Base-by-base conservation (phyloP, 768 basidiomycete genomes). In the Mycena amicta region DNA sequence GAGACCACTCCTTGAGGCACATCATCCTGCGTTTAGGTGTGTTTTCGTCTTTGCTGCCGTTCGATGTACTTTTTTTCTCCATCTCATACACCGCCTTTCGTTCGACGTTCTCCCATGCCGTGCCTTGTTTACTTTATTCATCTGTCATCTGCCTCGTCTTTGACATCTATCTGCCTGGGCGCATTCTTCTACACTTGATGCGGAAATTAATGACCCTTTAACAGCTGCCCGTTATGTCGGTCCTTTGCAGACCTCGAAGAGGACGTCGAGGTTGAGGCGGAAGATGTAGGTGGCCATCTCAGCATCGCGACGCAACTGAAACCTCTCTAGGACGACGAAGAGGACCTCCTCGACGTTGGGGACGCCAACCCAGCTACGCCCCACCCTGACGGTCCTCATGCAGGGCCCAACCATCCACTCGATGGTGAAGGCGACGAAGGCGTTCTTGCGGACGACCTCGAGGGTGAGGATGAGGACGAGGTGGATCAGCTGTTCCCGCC, bases 241-340 rank as follows among this genome's bases (percentile, higher is more conserved):
- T 95, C 94, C 0, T 99, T 90, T 67, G 95, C 95, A 15, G 90
- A 98, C 70, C 83, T 99, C 18, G 95, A 98, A 50, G 62, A 63
- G 54, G 62, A 63, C 27, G 62, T 63, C 39, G 62, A 63, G 55
- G 49, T 63, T 26, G 62, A 63, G 57, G 55, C 23, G 43, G 57
- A 59, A 33, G 55, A 50, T 45, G 55, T 46, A 18, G 5, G 52
- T 53, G 31, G 23, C 26, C n/a, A n/a, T n/a, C n/a, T n/a, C n/a
- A n/a, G n/a, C n/a, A n/a, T n/a, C n/a, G n/a, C n/a, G n/a, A 15
- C 15, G 13, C 8, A 45, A 15, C 22, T 45, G 13, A 15, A 45
- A 45, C 22, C 8, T 12, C 27, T 8, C 26, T 49, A 49, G 47
- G 47, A 49, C 27, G 47, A 49, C 47, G 47, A 49, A 25, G 47